Evolutionary conservation across 2,329 filamentous ascomycete genomes (phyloP), one percentile per base, ranked within the genome.

Genomic region (Cordyceps tenuipes): DNA sequence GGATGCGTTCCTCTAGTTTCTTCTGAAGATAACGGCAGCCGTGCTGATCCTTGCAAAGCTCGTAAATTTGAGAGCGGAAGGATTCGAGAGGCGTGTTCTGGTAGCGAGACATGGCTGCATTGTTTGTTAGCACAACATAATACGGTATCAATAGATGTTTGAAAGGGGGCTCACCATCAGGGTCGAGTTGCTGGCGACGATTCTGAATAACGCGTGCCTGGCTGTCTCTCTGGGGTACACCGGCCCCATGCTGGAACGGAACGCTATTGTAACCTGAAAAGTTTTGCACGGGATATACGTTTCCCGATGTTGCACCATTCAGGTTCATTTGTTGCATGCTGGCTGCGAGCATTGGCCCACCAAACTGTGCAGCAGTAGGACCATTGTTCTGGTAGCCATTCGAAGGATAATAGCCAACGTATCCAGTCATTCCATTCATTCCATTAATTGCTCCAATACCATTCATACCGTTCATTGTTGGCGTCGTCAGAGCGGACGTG

Each of bases 21-120:
- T 96, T 94, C 77, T 99, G 94, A 60, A 99, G 79, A 72, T 94
- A 99, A 62, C 94, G 89, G 70, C 94, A 99, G 62, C 94, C 94
- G 73, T 99, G 92, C 76, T 99, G 94, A 69, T 99, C 94, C 76
- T 97, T 97, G 82, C 93, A 97, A 41, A 97, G 79, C 55, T 85
- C 82, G 73, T 96, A 95, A 68, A 99, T 90, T 68, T 91, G 88
- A 53, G 91, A 90, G 41, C 82, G 81, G 68, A 94, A 87, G 39
- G 87, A 83, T 70, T 96, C 90, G 23, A 97, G 79, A 15, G 90
- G 85, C 69, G 90, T 83, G 70, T 94, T 93, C 66, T 89, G 85
- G 75, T 90, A 97, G 62, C 91, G 89, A 67, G 88, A 89, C 78
- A 89, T 89, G 66, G 78, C 83, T 85, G 29, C 60, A 56, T 15